Conservation (phyloP, 176 grass and related monocot genomes). For the Aegilops tauschii region DNA sequence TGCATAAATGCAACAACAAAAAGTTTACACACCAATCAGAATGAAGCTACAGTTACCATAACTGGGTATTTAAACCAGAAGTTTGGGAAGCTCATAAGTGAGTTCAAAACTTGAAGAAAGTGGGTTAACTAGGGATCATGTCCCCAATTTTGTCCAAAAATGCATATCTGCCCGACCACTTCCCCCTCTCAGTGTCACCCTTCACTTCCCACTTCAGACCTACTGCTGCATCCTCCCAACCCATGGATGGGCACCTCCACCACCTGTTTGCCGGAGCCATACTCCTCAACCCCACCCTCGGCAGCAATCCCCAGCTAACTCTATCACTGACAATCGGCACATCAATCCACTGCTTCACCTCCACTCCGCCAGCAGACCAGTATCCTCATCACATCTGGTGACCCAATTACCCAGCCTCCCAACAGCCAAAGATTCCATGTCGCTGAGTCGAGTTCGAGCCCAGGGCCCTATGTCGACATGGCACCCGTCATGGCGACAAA, state of each 20-base stretch:
- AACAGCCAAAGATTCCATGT: neutral
- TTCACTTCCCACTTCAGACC: neutral
- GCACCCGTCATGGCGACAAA: neutral
- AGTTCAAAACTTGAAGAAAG: neutral
- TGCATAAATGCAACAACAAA: constrained; percentile 34
- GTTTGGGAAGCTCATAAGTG: constrained; percentile 21
- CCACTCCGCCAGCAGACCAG: neutral
- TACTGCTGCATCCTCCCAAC: neutral
- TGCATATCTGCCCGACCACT: neutral
- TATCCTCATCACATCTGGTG: neutral
- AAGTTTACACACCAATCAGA: constrained; percentile 14
- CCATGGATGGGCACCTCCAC: neutral
- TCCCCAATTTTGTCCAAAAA: neutral
- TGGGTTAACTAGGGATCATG: neutral
- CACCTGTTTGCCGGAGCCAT: neutral
- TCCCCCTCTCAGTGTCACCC: neutral
- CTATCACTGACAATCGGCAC: neutral
- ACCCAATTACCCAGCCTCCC: neutral
- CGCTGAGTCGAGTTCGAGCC: neutral
- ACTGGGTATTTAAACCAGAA: neutral
- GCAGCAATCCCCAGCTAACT: neutral
- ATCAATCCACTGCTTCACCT: neutral
- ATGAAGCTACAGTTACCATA: neutral
- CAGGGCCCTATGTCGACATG: neutral
- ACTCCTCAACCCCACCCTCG: neutral